Conservation (phyloP, 139 green algal genomes). For the Dunaliella sp. region DNA sequence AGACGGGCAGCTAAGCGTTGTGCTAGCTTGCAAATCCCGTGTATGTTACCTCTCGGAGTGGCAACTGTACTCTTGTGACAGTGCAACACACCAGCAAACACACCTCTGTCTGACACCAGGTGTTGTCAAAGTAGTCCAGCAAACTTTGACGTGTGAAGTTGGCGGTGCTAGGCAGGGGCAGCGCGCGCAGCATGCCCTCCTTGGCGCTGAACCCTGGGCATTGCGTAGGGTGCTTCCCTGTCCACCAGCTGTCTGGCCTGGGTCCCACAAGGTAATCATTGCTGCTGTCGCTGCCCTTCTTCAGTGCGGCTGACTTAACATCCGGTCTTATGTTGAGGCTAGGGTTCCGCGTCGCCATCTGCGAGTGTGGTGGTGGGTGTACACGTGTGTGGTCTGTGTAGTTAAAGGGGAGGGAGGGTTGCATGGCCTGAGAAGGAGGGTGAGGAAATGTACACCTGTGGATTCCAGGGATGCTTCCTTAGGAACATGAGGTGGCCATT, state of each 20-base stretch:
- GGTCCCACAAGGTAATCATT: slow-evolving; percentile 43
- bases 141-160: slow-evolving; percentile 49
- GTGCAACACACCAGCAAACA: too few species aligned
- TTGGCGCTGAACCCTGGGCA: slow-evolving; percentile 47
- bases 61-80: too few species aligned
- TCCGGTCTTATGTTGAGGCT: slow-evolving; percentile 36
- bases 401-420: too few species aligned
- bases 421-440: too few species aligned
- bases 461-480: too few species aligned
- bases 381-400: too few species aligned
- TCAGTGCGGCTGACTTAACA: slow-evolving; percentile 14
- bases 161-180: slow-evolving; percentile 56
- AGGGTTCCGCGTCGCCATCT: slow-evolving; percentile 54
- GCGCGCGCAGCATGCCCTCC: slow-evolving; percentile 48
- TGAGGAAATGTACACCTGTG: too few species aligned
- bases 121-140: slow-evolving; percentile 82
- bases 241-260: slow-evolving; percentile 54
- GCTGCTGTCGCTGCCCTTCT: slow-evolving; percentile 11
- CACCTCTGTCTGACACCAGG: slow-evolving; percentile 70
- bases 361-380: neutral
- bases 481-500: too few species aligned
- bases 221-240: slow-evolving; percentile 31
- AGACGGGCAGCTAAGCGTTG: too few species aligned
- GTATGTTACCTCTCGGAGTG: too few species aligned
- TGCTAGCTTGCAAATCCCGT: too few species aligned